Conservation (phyloP, 768 basidiomycete genomes). For the Amanita exitialis region DNA sequence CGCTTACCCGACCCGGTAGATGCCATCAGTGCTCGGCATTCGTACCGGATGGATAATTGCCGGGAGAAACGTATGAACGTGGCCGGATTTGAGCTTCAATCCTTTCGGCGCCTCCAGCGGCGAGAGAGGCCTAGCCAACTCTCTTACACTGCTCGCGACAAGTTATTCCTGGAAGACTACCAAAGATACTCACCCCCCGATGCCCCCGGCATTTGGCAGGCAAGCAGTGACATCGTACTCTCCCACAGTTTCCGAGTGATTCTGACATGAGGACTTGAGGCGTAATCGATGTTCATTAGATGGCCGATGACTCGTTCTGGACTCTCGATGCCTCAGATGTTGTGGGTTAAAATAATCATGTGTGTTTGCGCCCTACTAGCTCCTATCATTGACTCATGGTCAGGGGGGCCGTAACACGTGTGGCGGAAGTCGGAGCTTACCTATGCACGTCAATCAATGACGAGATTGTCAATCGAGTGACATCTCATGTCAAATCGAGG, state of each 20-base stretch:
- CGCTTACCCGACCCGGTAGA: neutral
- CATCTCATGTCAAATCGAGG: conserved; percentile 2
- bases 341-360: no score
- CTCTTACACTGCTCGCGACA: neutral
- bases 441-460: neutral
- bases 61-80: neutral
- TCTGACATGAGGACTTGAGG: no score
- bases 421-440: neutral
- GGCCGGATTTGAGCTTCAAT: neutral
- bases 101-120: neutral
- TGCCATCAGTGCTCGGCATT: neutral
- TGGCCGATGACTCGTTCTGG: no score
- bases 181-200: neutral
- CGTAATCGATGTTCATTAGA: no score
- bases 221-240: neutral
- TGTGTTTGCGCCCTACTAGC: no score
- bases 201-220: neutral
- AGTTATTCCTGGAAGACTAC: no score
- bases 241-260: no score
- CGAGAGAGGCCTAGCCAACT: neutral
- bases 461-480: neutral
- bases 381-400: no score
- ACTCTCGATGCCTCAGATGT: no score
- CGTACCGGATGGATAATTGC: neutral
- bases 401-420: neutral